phyloP scores from a whole-genome alignment of 2,329 filamentous ascomycete genomes.

The Aurifilum marmelostoma region DNA sequence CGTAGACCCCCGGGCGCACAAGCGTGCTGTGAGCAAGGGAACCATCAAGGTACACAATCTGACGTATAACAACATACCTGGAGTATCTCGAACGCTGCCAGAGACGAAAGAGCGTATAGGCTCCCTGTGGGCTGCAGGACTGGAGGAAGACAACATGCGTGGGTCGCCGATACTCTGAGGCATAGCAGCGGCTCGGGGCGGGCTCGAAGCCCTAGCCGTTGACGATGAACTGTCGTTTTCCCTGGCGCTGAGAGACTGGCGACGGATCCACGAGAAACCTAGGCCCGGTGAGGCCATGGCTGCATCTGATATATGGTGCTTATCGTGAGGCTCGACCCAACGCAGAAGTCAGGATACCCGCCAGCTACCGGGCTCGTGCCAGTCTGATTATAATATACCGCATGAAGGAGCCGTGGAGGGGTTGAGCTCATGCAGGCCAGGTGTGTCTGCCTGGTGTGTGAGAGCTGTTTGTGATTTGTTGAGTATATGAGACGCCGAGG shows the following conservation, averaged over 20 bases:
- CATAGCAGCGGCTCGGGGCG: constrained; percentile 28
- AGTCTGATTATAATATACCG: constrained; percentile 13
- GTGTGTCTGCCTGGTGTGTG: not conserved
- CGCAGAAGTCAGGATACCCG: constrained; percentile 11
- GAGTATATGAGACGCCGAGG: not conserved
- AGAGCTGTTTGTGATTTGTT: not conserved
- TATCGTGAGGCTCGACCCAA: constrained; percentile 9
- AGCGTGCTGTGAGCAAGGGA: not conserved
- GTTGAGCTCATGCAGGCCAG: not conserved
- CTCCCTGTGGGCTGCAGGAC: constrained; percentile 56
- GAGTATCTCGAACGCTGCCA: constrained; percentile 62
- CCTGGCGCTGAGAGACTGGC: constrained; percentile 38
- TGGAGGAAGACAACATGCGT: constrained; percentile 46
- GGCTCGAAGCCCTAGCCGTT: constrained; percentile 29
- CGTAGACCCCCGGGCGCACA: not conserved
- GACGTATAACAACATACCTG: constrained; percentile 49
- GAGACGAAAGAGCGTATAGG: constrained; percentile 75
- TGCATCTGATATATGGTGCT: constrained; percentile 15
- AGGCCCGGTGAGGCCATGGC: constrained; percentile 51
- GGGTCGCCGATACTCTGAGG: constrained; percentile 36
- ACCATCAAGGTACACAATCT: constrained; percentile 24
- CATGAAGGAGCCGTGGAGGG: constrained; percentile 15
- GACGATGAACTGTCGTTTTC: constrained; percentile 36
- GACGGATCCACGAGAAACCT: constrained; percentile 51
- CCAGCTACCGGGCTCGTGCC: constrained; percentile 9